A percentile compares a stretch with the other conserved stretches of the same genome.
phyloP scores from a whole-genome alignment of 371 early-diverging fungal species.

The Apophysomyces trapeziformis region DNA sequence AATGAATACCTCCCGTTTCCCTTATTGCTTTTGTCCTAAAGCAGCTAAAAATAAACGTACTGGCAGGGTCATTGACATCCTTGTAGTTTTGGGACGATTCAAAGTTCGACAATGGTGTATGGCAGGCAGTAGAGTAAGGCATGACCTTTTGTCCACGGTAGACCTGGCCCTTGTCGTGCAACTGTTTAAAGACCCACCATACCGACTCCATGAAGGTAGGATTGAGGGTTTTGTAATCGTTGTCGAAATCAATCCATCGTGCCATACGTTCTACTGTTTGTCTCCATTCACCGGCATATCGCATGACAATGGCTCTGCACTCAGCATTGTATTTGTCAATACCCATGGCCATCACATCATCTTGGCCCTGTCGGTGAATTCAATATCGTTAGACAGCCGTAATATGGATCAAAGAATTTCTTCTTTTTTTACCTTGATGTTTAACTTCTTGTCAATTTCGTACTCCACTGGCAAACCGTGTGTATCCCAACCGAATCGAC shows the following conservation, averaged over 20 bases:
- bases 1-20: neutral
- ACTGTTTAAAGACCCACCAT: conserved; percentile 99
- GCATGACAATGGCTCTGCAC: conserved; percentile 99
- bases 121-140: conserved; percentile 99
- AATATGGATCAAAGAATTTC: neutral
- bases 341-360: conserved; percentile 97
- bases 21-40: too few species aligned
- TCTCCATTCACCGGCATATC: conserved; percentile 98
- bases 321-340: conserved; percentile 99
- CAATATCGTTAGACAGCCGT: conserved; percentile 7
- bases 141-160: conserved; percentile 98
- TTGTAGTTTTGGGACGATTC: conserved; percentile 99
- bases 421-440: conserved; percentile 67
- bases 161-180: conserved; percentile 96
- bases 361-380: conserved; percentile 55
- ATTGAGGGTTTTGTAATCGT: conserved; percentile 99
- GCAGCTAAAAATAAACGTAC: conserved; percentile 36
- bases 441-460: conserved; percentile 99
- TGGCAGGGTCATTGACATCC: conserved; percentile 97
- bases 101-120: conserved; percentile 99
- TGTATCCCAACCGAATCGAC: conserved; percentile 99
- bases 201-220: conserved; percentile 97
- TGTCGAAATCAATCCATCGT: conserved; percentile 99
- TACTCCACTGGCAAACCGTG: conserved; percentile 99
- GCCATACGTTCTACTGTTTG: conserved; percentile 97